phyloP scores from a whole-genome alignment of 257 asterid genomes.

The Haberlea rhodopensis region DNA sequence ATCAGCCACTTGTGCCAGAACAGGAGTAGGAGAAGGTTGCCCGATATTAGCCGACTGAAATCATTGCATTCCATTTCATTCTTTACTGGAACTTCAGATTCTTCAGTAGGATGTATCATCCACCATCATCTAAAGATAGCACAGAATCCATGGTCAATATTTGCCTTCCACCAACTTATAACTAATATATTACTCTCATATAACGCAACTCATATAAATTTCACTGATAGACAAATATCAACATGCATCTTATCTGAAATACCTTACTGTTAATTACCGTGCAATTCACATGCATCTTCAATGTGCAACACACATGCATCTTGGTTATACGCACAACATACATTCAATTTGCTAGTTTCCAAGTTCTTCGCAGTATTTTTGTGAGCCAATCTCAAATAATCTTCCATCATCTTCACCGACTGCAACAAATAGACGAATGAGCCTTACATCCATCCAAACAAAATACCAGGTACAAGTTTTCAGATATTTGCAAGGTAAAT shows the following conservation, averaged over 20 bases:
- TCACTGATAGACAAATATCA: too few relatives aligned
- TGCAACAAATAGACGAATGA: constrained; percentile 22
- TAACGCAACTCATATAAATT: too few relatives aligned
- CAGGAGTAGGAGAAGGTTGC: constrained; percentile 63
- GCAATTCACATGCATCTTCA: not conserved
- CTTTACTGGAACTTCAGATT: constrained; percentile 24
- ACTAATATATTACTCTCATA: too few relatives aligned
- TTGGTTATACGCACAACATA: not conserved
- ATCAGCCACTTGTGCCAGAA: constrained; percentile 55
- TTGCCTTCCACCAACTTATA: too few relatives aligned
- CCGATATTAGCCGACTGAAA: constrained; percentile 32
- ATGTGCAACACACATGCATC: not conserved
- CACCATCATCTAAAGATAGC: constrained; percentile 50
- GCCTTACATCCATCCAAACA: not conserved
- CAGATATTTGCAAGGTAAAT: not conserved
- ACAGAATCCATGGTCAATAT: constrained; percentile 52
- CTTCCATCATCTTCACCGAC: constrained; percentile 56
- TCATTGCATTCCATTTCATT: constrained; percentile 27
- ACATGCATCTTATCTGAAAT: not conserved
- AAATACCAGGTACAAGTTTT: not conserved
- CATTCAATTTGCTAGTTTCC: constrained; percentile 36
- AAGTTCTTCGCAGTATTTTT: constrained; percentile 42
- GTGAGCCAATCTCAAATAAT: constrained; percentile 50
- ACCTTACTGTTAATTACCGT: not conserved
- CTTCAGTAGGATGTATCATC: constrained; percentile 39